Evolutionary conservation across 176 grass and related monocot species (phyloP).

Genomic region (Echinochloa phyllopogon): DNA sequence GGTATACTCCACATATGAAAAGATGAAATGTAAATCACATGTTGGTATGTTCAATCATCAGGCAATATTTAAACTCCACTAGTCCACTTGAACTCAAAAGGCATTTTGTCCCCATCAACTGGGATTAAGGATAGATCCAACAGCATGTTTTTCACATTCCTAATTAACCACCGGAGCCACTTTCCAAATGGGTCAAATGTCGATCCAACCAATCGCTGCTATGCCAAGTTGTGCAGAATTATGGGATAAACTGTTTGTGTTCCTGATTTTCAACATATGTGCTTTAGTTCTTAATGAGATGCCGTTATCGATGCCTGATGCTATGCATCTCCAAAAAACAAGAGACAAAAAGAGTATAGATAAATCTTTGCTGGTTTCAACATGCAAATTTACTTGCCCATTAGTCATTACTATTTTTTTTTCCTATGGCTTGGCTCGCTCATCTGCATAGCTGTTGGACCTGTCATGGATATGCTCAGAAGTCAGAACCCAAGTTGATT

Average conservation of each 20-base stretch:
- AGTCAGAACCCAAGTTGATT: neutral
- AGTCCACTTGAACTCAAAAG: neutral
- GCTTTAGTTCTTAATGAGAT: constrained; percentile 10
- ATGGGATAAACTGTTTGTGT: constrained; percentile 15
- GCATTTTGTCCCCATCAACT: neutral
- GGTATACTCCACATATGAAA: neutral
- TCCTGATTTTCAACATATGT: constrained; percentile 21
- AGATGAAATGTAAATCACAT: neutral
- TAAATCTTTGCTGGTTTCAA: neutral
- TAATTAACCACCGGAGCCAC: neutral
- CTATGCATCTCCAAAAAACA: neutral
- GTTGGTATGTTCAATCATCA: neutral
- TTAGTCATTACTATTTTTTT: too few relatives aligned
- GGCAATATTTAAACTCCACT: neutral
- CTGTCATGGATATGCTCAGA: neutral
- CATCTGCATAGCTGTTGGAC: neutral
- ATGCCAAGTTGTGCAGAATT: constrained; percentile 1
- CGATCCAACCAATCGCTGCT: neutral
- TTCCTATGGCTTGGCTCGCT: neutral
- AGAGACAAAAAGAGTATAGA: neutral
- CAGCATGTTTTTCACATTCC: constrained; percentile 19
- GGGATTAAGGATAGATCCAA: neutral
- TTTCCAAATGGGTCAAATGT: neutral
- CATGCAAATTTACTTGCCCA: neutral
- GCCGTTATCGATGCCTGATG: constrained; percentile 25